Conservation (phyloP, 2,329 filamentous ascomycete species). For the Trichoderma sp. region DNA sequence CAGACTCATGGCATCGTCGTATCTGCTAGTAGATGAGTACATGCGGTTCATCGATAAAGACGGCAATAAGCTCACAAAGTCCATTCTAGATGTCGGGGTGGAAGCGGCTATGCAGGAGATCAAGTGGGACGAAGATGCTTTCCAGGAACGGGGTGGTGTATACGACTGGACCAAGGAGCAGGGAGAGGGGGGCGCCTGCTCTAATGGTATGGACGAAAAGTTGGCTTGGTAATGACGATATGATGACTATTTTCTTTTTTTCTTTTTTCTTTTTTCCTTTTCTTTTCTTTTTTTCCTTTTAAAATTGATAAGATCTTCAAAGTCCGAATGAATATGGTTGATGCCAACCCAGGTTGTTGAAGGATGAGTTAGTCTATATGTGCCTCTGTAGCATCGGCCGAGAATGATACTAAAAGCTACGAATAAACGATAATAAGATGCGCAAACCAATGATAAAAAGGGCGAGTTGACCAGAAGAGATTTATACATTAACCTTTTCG, state of each 20-base stretch:
- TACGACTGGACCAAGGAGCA: constrained; percentile 47
- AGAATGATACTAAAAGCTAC: not conserved
- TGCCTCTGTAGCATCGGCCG: not conserved
- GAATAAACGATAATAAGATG: not conserved
- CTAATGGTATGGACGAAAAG: not conserved
- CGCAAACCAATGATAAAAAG: not conserved
- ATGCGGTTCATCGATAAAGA: constrained; percentile 53
- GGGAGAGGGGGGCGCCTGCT: not conserved
- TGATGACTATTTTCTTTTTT: not conserved
- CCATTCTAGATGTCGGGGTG: constrained; percentile 51
- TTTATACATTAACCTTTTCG: not conserved
- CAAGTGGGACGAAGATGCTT: constrained; percentile 49
- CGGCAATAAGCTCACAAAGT: constrained; percentile 36
- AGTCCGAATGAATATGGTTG: not conserved
- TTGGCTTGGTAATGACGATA: not conserved
- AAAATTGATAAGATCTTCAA: not conserved
- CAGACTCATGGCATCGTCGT: constrained; percentile 51
- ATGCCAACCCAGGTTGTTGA: not conserved
- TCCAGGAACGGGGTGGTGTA: constrained; percentile 47
- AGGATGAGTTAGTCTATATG: not conserved
- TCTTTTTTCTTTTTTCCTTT: not conserved
- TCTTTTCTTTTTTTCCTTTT: not conserved
- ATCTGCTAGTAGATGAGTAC: constrained; percentile 55
- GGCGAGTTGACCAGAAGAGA: too few relatives aligned
- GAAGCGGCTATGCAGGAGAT: constrained; percentile 46